Base-by-base conservation (phyloP, 1,284 basidiomycete genomes). In the Phaffia rhodozyma region DNA sequence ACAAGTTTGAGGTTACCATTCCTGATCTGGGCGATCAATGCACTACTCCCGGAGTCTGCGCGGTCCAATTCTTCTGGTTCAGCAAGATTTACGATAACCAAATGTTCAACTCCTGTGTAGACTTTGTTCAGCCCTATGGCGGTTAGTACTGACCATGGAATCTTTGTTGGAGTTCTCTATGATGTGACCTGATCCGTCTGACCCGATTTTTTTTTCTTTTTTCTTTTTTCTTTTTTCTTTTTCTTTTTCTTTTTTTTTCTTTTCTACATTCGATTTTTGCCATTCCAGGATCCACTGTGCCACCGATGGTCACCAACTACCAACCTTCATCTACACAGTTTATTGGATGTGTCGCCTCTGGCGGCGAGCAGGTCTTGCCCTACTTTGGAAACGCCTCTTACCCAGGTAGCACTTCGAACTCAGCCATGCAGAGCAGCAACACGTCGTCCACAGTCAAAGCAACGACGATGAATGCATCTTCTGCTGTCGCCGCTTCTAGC, bases 1-100 rank as follows among this genome's bases (percentile, higher is more conserved):
- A 74, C 29, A 69, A 73, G 32, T 78, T 78, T 64, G 69, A 68
- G 27, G 71, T 77, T 34, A 75, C 72, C 5, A 73, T 78, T 57
- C 77, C 77, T 25, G 67, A 74, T 61, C 69, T 77, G 30, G 75
- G 70, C 16, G 68, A 69, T 18, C 67, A 68, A 65, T 77, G 75
- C 66, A 61, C 67, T 13, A 69, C 66, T 9, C 61, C 68, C 7
- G 76, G 75, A 4, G 68, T 69, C 21, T 78, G 76, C 55, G 76
- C 75, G 32, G 32, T 62, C 3, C 61, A 62, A 16, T 56, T 54
- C 55, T 62, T 56, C 30, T 62, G 61, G 61, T 57, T 56, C 48
- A 47, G 34, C 16, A 50, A 57, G 55, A 23, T 13, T 13, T 55
- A 55, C 50, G 58, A 63, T 30, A 49, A 63, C 51, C 61, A 63